phyloP scores from a whole-genome alignment of 148 eudicot species.

The Bassia scoparia region DNA sequence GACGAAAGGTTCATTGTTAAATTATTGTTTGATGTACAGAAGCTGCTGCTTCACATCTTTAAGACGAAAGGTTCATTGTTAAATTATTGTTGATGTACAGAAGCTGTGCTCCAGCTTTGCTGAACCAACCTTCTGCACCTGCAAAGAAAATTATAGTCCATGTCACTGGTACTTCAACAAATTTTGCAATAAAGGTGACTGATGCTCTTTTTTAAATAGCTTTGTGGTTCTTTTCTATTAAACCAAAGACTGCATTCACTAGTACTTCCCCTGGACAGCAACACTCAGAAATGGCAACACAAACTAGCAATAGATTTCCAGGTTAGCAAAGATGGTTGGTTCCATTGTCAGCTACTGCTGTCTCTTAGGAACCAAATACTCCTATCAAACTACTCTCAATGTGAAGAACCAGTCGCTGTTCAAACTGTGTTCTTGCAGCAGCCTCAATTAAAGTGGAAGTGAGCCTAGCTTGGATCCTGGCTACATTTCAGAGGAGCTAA shows the following conservation, averaged over 20 bases:
- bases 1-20: not conserved
- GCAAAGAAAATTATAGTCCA: constrained; percentile 43
- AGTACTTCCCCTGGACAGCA: constrained; percentile 26
- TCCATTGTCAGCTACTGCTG: constrained; percentile 13
- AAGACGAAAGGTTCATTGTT: not conserved
- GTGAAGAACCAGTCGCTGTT: constrained; percentile 31
- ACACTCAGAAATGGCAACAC: constrained; percentile 27
- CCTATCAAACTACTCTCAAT: constrained; percentile 25
- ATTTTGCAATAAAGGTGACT: constrained; percentile 64
- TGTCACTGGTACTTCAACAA: constrained; percentile 57
- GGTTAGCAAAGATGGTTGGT: constrained; percentile 21
- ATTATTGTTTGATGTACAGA: not conserved
- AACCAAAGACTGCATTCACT: constrained; percentile 32
- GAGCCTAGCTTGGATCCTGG: constrained; percentile 40
- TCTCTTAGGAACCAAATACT: constrained; percentile 22
- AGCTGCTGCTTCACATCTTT: too few species aligned
- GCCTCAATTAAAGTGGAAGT: constrained; percentile 22
- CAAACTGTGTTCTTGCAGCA: constrained; percentile 28
- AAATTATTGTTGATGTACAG: constrained; percentile 27
- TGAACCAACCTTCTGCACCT: constrained; percentile 24
- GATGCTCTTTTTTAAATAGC: constrained; percentile 55
- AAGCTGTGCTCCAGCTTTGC: constrained; percentile 32
- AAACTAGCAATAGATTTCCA: constrained; percentile 13
- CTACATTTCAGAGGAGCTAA: constrained; percentile 48
- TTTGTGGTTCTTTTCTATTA: constrained; percentile 30